Evolutionary conservation across 208 protist genomes (phyloP), one percentile per base, ranked within the genome.

Genomic region (Trypanosoma mega): DNA sequence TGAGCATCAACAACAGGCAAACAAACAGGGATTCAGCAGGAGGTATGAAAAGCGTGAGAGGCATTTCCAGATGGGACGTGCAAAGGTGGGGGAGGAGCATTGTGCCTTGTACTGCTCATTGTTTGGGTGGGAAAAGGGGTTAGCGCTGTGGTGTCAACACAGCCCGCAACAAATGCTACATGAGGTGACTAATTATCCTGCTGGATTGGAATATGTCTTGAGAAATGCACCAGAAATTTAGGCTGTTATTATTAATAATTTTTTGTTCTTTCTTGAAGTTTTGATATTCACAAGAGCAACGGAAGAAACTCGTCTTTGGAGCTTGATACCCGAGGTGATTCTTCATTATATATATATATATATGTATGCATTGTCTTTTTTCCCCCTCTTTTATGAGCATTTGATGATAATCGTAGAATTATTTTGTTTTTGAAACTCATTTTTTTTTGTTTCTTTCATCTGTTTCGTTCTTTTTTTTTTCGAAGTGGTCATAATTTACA

Each of bases 101-200:
- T 74, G 68, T 31, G 21, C 56, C 7, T 53, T 74, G 18, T 86
- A 68, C 53, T 61, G 69, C 12, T 61, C 47, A 0, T 44, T 86
- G n/a, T 73, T 86, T 45, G 79, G 79, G 1, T 86, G 79, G 79
- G 74, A 82, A 52, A 60, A 50, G 7, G 68, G 50, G 14, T 34
- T 86, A 39, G 33, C 46, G 41, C 43, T 81, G 29, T 86, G 79
- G 79, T 82, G 73, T 50, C 24, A 16, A 4, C 55, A 56, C 30
- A 74, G 72, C 41, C 79, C 79, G 0, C 48, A 60, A 27, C 59
- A 50, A 20, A 67, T 76, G n/a, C 48, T 82, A 27, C 23, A 51
- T 4, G 60, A 64, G 24, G 69, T 86, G 16, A 26, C 72, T 21
- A 3, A 18, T 7, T 66, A 72, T 45, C 63, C 79, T 23, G 67